These are phyloP conservation scores for Protomyces gravidus DNA, from an alignment of 1,139 yeast species.

Conservation along the genomic window DNA sequence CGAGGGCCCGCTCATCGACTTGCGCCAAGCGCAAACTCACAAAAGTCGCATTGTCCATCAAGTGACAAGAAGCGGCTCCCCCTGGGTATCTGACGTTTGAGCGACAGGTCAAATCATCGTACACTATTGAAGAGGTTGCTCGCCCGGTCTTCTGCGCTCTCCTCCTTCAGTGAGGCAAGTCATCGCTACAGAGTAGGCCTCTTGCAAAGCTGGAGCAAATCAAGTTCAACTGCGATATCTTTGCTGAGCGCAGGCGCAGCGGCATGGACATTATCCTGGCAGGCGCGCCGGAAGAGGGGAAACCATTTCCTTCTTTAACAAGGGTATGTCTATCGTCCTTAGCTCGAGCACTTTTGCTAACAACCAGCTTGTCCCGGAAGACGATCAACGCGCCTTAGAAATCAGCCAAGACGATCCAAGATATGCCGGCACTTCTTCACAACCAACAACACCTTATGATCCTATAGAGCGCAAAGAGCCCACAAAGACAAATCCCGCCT, in stretches of 20 bases:
- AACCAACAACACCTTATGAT: background rate
- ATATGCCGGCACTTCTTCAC: background rate
- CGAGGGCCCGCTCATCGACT: no score
- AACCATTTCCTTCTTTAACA: background rate
- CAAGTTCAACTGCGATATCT: background rate
- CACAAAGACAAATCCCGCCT: background rate
- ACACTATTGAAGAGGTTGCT: no score
- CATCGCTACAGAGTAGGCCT: no score
- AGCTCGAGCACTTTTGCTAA: background rate
- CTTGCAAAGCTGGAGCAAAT: background rate
- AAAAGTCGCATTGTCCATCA: no score
- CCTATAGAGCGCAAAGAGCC: background rate
- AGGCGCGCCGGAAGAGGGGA: no score
- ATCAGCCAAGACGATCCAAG: background rate
- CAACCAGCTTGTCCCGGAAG: background rate
- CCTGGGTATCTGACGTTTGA: no score
- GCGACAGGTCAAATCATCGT: no score
- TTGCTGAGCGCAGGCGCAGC: background rate
- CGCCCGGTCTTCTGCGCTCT: no score
- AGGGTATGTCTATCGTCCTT: background rate
- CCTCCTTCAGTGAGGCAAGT: no score
- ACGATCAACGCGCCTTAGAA: background rate
- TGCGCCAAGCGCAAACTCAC: no score
- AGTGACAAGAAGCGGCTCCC: no score
- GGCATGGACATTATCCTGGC: background rate